phyloP scores from a whole-genome alignment of 2,329 filamentous ascomycete species.

The Alternaria hordeiaustralica region DNA sequence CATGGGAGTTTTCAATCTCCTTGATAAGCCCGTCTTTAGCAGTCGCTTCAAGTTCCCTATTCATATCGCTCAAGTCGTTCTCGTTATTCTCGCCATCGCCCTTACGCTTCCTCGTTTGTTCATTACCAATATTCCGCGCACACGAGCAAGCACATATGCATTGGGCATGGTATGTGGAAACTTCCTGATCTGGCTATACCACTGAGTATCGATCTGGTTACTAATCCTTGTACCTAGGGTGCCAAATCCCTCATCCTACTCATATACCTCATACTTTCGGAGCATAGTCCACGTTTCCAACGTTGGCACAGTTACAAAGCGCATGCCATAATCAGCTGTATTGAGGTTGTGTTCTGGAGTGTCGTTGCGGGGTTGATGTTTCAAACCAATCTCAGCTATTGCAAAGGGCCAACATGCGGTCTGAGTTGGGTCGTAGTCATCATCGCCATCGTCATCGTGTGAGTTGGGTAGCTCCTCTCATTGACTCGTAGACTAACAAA shows the following conservation, averaged over 20 bases:
- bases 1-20: conserved; percentile 20
- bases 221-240: conserved; percentile 27
- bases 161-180: conserved; percentile 26
- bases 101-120: conserved; percentile 27
- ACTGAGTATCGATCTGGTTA: neutral
- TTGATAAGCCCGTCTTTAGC: conserved; percentile 36
- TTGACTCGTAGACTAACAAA: neutral
- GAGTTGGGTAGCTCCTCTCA: neutral
- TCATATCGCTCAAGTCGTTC: conserved; percentile 19
- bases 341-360: conserved; percentile 55
- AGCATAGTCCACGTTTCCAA: conserved; percentile 41
- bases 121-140: conserved; percentile 29
- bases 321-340: conserved; percentile 49
- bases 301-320: conserved; percentile 52
- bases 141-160: conserved; percentile 28
- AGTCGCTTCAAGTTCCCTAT: conserved; percentile 23
- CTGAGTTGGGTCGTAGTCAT: conserved; percentile 29
- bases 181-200: neutral
- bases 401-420: conserved; percentile 22
- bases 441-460: conserved; percentile 22
- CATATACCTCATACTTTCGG: conserved; percentile 50
- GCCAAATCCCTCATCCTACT: conserved; percentile 52
- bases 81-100: conserved; percentile 17
- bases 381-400: conserved; percentile 22
- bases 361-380: conserved; percentile 43